Percentiles rank a stretch among this genome's conserved stretches.
Conservation (phyloP, 805 yeast species). For the Suhomyces prunicola region DNA sequence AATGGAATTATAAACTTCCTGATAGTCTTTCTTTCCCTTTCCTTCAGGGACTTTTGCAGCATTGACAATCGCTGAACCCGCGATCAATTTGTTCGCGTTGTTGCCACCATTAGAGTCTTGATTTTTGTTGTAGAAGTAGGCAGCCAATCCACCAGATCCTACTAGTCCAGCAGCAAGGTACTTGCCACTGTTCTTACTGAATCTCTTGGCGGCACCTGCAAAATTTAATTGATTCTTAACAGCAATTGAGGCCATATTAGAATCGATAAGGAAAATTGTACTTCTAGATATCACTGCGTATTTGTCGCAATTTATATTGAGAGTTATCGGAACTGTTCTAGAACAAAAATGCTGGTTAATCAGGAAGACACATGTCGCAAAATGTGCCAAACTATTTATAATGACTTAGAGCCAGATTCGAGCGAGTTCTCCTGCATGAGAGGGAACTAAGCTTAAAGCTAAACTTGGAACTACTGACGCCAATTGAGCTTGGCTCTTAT, state of each 20-base stretch:
- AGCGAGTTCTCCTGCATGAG: neutral
- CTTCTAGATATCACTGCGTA: neutral
- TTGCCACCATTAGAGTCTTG: slow-evolving; percentile 2
- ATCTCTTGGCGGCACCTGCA: neutral
- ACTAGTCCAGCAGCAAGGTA: slow-evolving; percentile 17
- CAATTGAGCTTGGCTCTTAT: neutral
- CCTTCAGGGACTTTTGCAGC: slow-evolving; percentile 35
- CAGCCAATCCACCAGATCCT: slow-evolving; percentile 22
- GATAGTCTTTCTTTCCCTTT: slow-evolving; percentile 52
- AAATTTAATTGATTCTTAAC: neutral
- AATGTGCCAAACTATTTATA: neutral
- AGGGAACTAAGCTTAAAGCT: neutral
- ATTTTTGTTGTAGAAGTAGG: slow-evolving; percentile 14
- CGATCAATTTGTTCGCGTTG: slow-evolving; percentile 10
- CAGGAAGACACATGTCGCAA: neutral
- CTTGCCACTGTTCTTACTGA: slow-evolving; percentile 3
- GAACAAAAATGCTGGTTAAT: neutral
- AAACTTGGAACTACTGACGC: neutral
- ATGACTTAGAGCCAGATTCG: neutral
- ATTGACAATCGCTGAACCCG: slow-evolving; percentile 16
- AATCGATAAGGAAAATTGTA: neutral
- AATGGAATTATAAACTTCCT: slow-evolving; percentile 67
- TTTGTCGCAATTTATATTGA: neutral
- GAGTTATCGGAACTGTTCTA: neutral
- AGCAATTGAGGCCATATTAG: slow-evolving; percentile 1